phyloP scores from a whole-genome alignment of 257 asterid species.

The Leonotis leonurus region DNA sequence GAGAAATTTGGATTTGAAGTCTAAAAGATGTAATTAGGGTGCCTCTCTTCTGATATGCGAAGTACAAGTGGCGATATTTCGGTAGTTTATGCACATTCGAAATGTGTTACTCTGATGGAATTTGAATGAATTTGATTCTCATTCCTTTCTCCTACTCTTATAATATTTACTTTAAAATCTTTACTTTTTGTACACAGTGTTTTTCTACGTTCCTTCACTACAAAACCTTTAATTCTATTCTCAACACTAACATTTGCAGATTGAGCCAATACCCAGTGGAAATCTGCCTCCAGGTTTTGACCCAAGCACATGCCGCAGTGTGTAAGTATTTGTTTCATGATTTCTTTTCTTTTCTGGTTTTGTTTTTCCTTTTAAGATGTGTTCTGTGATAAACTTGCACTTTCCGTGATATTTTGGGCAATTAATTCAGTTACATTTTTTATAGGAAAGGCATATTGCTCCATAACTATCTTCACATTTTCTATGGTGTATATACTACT shows the following conservation, averaged over 20 bases:
- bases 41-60: neutral
- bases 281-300: conserved; percentile 99
- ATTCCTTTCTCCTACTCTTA: too few species aligned
- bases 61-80: neutral
- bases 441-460: neutral
- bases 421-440: neutral
- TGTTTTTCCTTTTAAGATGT: conserved; percentile 6
- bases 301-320: conserved; percentile 97
- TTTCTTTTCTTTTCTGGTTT: neutral
- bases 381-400: neutral
- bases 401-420: neutral
- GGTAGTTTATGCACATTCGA: too few species aligned
- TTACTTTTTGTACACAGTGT: neutral
- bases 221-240: too few species aligned
- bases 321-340: conserved; percentile 63
- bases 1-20: neutral
- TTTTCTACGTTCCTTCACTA: neutral
- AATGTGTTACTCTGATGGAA: too few species aligned
- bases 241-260: conserved; percentile 46
- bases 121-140: too few species aligned
- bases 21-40: neutral
- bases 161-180: neutral
- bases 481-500: neutral
- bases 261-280: conserved; percentile 97
- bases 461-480: neutral